These are phyloP conservation scores for Kurtzmaniella cleridarum DNA, from an alignment of 805 yeast genomes.

Conservation along the genomic window DNA sequence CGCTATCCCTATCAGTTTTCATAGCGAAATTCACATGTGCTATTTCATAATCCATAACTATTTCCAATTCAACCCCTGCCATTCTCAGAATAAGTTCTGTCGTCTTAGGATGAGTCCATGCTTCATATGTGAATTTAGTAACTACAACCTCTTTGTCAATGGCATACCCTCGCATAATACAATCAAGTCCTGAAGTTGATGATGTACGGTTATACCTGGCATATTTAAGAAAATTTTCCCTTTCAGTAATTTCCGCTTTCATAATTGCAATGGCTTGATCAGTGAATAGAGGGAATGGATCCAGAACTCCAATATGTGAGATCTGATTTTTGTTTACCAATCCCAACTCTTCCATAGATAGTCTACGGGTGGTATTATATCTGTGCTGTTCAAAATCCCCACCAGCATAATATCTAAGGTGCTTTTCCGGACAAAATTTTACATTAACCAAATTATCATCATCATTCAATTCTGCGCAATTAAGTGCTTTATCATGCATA, in stretches of 20 bases:
- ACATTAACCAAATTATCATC: neutral
- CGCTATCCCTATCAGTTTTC: constrained; percentile 29
- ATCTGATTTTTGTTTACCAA: constrained; percentile 41
- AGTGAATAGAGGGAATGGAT: constrained; percentile 57
- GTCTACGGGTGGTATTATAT: constrained; percentile 22
- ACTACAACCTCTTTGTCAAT: constrained; percentile 22
- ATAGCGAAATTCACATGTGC: constrained; percentile 49
- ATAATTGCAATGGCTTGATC: constrained; percentile 55
- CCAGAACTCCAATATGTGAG: constrained; percentile 51
- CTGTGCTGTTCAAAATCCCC: constrained; percentile 11
- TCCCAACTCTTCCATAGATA: constrained; percentile 47
- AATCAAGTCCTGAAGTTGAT: constrained; percentile 47
- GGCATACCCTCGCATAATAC: constrained; percentile 47
- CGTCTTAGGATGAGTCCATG: constrained; percentile 58
- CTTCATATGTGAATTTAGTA: constrained; percentile 49
- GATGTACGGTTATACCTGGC: constrained; percentile 32
- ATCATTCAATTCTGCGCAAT: neutral
- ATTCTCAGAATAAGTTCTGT: constrained; percentile 47
- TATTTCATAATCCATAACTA: constrained; percentile 54
- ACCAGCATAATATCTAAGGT: constrained; percentile 23
- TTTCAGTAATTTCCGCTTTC: constrained; percentile 49
- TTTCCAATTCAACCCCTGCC: constrained; percentile 55
- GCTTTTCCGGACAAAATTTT: constrained; percentile 28
- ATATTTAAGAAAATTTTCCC: constrained; percentile 40
- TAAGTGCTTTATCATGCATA: constrained; percentile 15